A percentile compares a stretch with the other conserved stretches of the same genome.
Evolutionary conservation across 768 basidiomycete genomes (phyloP).

Genomic region (Tylopilus balloui): DNA sequence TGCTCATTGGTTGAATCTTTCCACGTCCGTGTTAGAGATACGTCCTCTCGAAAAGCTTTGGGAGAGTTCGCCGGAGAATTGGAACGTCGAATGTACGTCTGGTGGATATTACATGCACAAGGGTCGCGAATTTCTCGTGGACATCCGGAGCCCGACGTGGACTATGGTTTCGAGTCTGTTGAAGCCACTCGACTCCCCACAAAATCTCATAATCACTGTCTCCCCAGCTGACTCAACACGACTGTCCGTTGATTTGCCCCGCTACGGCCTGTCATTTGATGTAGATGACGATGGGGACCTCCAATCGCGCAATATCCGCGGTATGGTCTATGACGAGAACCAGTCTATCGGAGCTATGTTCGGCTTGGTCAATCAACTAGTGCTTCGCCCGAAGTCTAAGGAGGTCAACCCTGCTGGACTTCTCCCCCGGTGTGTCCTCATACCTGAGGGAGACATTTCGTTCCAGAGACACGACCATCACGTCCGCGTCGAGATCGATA

Average conservation of each 20-base stretch:
- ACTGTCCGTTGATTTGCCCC: slow-evolving; percentile 36
- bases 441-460: slow-evolving; percentile 37
- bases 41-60: slow-evolving; percentile 25
- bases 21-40: slow-evolving; percentile 23
- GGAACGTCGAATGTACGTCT: slow-evolving; percentile 19
- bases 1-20: slow-evolving; percentile 31
- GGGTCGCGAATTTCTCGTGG: slow-evolving; percentile 18
- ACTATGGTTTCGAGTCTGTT: slow-evolving; percentile 24
- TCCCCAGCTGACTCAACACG: background rate
- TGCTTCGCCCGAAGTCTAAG: slow-evolving; percentile 32
- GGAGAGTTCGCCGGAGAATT: slow-evolving; percentile 24
- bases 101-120: slow-evolving; percentile 5
- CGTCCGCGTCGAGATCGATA: slow-evolving; percentile 15
- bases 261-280: slow-evolving; percentile 40
- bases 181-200: slow-evolving; percentile 21
- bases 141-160: slow-evolving; percentile 26
- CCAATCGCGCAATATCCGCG: slow-evolving; percentile 39
- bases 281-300: slow-evolving; percentile 31
- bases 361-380: slow-evolving; percentile 38
- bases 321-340: slow-evolving; percentile 38
- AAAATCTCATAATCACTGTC: slow-evolving; percentile 23
- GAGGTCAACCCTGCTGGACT: background rate
- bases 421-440: slow-evolving; percentile 29
- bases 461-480: slow-evolving; percentile 14
- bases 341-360: slow-evolving; percentile 44